phyloP scores from a whole-genome alignment of 805 yeast genomes.

The Hanseniaspora meyeri region DNA sequence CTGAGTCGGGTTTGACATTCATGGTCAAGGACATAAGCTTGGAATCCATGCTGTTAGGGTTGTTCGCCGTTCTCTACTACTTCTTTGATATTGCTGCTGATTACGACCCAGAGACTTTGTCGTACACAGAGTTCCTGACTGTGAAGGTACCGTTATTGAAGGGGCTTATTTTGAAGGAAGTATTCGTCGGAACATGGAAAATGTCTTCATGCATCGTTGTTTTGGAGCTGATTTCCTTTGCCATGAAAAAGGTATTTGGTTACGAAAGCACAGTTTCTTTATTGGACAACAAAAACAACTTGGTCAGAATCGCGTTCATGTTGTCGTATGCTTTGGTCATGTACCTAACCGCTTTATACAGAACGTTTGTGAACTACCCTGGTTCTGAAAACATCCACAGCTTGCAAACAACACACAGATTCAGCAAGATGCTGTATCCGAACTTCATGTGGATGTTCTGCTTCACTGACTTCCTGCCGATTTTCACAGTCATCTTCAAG shows the following conservation, averaged over 20 bases:
- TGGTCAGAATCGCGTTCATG: background rate
- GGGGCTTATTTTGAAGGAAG: background rate
- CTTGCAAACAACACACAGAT: background rate
- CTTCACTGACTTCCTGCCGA: background rate
- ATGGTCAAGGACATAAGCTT: background rate
- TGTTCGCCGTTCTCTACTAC: slow-evolving; percentile 19
- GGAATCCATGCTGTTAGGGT: slow-evolving; percentile 15
- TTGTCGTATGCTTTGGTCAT: background rate
- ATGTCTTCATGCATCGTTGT: background rate
- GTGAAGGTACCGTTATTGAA: background rate
- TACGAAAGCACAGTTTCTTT: background rate
- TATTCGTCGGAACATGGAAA: background rate
- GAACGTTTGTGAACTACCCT: background rate
- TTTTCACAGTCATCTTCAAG: background rate
- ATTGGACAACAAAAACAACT: background rate
- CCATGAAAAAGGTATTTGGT: background rate
- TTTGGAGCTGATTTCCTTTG: background rate
- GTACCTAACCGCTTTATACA: background rate
- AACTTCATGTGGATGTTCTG: background rate
- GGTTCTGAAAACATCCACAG: background rate
- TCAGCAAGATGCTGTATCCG: background rate
- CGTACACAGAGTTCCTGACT: background rate
- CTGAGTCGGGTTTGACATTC: background rate
- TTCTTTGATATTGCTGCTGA: slow-evolving; percentile 10
- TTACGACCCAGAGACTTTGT: background rate